phyloP scores from a whole-genome alignment of 2,329 filamentous ascomycete genomes.

The Lasiodiplodia sp. region DNA sequence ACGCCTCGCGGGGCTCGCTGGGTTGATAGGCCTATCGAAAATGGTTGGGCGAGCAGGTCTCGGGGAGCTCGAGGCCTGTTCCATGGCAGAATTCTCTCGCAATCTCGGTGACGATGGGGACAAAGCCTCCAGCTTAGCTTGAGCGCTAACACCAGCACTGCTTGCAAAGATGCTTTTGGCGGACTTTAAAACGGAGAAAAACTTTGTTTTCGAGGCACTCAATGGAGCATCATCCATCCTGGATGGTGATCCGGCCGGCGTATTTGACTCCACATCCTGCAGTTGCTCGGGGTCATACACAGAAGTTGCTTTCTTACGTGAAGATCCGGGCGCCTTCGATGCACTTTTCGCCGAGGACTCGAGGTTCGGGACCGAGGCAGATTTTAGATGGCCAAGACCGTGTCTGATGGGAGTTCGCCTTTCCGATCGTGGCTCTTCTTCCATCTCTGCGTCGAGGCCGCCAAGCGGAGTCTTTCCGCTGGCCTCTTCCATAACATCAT shows the following conservation, averaged over 20 bases:
- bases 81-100: constrained; percentile 36
- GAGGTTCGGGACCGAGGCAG: constrained; percentile 67
- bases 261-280: constrained; percentile 57
- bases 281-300: constrained; percentile 51
- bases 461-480: constrained; percentile 48
- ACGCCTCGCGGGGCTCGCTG: constrained; percentile 21
- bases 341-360: constrained; percentile 56
- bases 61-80: constrained; percentile 45
- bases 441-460: not conserved
- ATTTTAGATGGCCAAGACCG: constrained; percentile 64
- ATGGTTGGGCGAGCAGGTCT: constrained; percentile 6
- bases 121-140: constrained; percentile 64
- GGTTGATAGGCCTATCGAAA: constrained; percentile 26
- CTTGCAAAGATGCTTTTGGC: constrained; percentile 87
- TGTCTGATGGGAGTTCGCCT: constrained; percentile 39
- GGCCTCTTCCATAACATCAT: constrained; percentile 67
- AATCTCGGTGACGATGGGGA: constrained; percentile 34
- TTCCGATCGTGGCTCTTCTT: not conserved
- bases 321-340: constrained; percentile 40
- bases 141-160: constrained; percentile 66
- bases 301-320: constrained; percentile 65
- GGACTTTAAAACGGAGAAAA: constrained; percentile 88
- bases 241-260: constrained; percentile 64
- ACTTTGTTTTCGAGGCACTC: constrained; percentile 89
- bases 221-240: constrained; percentile 76